Evolutionary conservation across 768 basidiomycete genomes (phyloP).

Genomic region (Coprinopsis cinerea): DNA sequence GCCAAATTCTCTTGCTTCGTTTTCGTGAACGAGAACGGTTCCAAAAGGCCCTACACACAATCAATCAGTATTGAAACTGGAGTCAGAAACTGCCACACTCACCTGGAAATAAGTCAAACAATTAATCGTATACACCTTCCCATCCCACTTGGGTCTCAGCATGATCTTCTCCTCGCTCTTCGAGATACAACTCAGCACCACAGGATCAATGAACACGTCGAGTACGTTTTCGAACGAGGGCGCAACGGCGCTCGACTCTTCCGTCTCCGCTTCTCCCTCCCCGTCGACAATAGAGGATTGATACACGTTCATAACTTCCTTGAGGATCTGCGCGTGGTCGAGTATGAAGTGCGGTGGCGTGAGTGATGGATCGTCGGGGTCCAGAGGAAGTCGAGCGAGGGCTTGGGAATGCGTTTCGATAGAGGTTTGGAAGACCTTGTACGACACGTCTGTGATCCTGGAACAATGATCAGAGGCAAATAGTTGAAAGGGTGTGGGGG

Average conservation of each 20-base stretch:
- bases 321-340: constrained; percentile 77
- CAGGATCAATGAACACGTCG: constrained; percentile 82
- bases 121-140: constrained; percentile 78
- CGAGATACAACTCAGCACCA: constrained; percentile 64
- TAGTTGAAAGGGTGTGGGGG: not conserved
- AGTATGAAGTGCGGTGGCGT: constrained; percentile 73
- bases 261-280: constrained; percentile 36
- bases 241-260: no score
- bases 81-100: constrained; percentile 21
- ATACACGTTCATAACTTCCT: constrained; percentile 87
- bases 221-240: constrained; percentile 59
- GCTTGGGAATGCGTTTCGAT: constrained; percentile 80
- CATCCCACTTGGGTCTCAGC: constrained; percentile 66
- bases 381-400: constrained; percentile 45
- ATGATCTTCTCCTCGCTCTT: constrained; percentile 62
- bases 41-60: constrained; percentile 49
- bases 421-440: constrained; percentile 82
- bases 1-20: constrained; percentile 56
- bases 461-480: not conserved
- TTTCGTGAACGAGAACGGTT: constrained; percentile 61
- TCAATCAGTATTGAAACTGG: constrained; percentile 3
- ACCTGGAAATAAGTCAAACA: constrained; percentile 82
- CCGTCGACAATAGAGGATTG: constrained; percentile 77
- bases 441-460: constrained; percentile 78
- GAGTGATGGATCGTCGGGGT: constrained; percentile 62